Percentiles rank a stretch among this genome's conserved stretches.
phyloP scores from a whole-genome alignment of 257 asterid species.

The Oldenlandia corymbosa region DNA sequence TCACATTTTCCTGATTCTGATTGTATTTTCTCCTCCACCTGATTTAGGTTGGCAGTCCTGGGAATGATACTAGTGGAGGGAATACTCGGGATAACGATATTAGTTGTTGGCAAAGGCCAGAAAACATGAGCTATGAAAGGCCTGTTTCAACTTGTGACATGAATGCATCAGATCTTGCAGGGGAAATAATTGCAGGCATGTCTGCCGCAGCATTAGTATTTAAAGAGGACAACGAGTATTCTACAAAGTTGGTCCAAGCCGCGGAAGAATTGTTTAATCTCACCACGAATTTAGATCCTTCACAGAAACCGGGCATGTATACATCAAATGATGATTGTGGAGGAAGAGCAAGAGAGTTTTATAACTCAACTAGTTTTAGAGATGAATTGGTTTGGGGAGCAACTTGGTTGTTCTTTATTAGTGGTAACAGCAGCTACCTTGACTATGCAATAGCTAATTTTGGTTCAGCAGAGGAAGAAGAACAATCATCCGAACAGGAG shows the following conservation, averaged over 20 bases:
- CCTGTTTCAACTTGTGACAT: constrained; percentile 40
- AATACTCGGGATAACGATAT: constrained; percentile 26
- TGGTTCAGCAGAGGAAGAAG: constrained; percentile 43
- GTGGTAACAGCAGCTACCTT: constrained; percentile 44
- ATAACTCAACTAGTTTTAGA: constrained; percentile 38
- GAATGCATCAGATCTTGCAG: constrained; percentile 51
- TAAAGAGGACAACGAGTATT: constrained; percentile 22
- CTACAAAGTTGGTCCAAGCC: constrained; percentile 25
- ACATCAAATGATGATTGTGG: constrained; percentile 40
- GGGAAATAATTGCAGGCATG: constrained; percentile 55
- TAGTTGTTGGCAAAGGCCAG: constrained; percentile 60
- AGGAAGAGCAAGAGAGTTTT: constrained; percentile 31
- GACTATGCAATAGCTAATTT: constrained; percentile 33
- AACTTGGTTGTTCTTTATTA: constrained; percentile 52
- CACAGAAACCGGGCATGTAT: constrained; percentile 30
- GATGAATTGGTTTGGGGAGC: constrained; percentile 59
- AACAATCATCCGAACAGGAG: constrained; percentile 29
- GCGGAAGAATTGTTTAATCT: constrained; percentile 34
- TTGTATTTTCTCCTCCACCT: background rate
- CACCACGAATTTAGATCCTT: constrained; percentile 20
- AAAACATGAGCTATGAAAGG: constrained; percentile 47
- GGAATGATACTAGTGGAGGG: constrained; percentile 13
- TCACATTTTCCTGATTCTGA: background rate
- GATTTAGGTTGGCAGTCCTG: constrained; percentile 38
- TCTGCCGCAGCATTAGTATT: constrained; percentile 56